phyloP scores from a whole-genome alignment of 768 basidiomycete species.

The Lactarius indigo region DNA sequence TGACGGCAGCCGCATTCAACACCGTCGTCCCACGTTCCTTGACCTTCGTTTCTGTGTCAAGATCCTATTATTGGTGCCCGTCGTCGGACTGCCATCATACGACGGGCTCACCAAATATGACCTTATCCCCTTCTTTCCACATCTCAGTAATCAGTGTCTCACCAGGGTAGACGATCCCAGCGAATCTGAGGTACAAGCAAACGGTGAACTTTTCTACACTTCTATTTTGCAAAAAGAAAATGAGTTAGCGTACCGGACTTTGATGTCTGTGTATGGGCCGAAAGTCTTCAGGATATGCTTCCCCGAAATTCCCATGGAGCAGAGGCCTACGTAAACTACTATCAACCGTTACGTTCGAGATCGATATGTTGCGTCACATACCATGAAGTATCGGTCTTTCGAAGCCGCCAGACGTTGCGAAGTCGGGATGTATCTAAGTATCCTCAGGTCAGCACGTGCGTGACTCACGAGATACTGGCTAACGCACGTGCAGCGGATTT shows the following conservation, averaged over 20 bases:
- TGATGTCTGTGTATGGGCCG: slow-evolving; percentile 88
- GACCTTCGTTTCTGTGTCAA: too few relatives aligned
- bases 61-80: too few relatives aligned
- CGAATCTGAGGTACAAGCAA: slow-evolving; percentile 52
- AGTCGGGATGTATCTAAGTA: slow-evolving; percentile 80
- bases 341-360: background rate
- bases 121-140: slow-evolving; percentile 94
- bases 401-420: slow-evolving; percentile 93
- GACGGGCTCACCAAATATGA: slow-evolving; percentile 88
- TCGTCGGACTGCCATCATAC: too few relatives aligned
- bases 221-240: background rate
- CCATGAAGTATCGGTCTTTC: slow-evolving; percentile 84
- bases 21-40: too few relatives aligned
- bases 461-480: background rate
- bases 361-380: slow-evolving; percentile 22
- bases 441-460: background rate
- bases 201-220: slow-evolving; percentile 7
- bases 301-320: slow-evolving; percentile 87
- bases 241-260: slow-evolving; percentile 65
- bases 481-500: slow-evolving; percentile 83
- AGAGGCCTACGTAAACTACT: slow-evolving; percentile 51
- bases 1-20: too few relatives aligned
- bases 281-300: slow-evolving; percentile 90
- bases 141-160: slow-evolving; percentile 95
- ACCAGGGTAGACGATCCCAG: slow-evolving; percentile 90